Evolutionary conservation across 352 stramenopile genomes (phyloP), one percentile per base, ranked within the genome.

Genomic region (Phytophthora pini): DNA sequence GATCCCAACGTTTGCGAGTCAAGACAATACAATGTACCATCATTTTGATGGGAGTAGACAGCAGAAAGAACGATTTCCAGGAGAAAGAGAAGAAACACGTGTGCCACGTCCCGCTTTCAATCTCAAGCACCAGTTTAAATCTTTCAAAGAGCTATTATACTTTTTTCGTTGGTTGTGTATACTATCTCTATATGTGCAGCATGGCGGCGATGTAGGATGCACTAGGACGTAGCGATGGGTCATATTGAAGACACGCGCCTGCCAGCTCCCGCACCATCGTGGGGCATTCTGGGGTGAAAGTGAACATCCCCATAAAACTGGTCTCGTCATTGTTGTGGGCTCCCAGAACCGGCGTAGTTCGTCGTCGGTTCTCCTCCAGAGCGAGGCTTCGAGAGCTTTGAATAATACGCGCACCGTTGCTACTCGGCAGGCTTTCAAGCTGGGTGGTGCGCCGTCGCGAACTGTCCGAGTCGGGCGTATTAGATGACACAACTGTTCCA

Each of bases 161-260:
- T 58, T 63, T 63, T 70, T 65, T 20, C 11, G 31, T 20, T 34
- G 56, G 31, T 54, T 67, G 61, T 56, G 55, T 64, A 66, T 54
- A 62, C 44, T 70, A 62, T 52, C 50, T 26, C 51, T 77, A 82
- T 17, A 58, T 70, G 57, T 80, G 79, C 44, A 93, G 69, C 82
- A 91, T 90, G n/a, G 81, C 82, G 51, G 80, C 74, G 43, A 92
- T 83, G 56, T 93, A 90, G 56, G 80, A 84, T 24, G 85, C 81
- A 26, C 81, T 92, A 22, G 85, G 85, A 17, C 85, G 79, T 56
- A 91, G 61, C 27, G 78, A 88, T 44, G 85, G 81, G 56, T 93
- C 85, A 50, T 81, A 84, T 24, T 92, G 80, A 20, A 93, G 66
- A 60, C 84, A 93, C 15, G 78, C 83, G 1, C 60, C 62, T 48